A percentile compares a stretch with the other conserved stretches of the same genome.
Evolutionary conservation across 768 basidiomycete species (phyloP).

Genomic region (Lactifluus piperatus): DNA sequence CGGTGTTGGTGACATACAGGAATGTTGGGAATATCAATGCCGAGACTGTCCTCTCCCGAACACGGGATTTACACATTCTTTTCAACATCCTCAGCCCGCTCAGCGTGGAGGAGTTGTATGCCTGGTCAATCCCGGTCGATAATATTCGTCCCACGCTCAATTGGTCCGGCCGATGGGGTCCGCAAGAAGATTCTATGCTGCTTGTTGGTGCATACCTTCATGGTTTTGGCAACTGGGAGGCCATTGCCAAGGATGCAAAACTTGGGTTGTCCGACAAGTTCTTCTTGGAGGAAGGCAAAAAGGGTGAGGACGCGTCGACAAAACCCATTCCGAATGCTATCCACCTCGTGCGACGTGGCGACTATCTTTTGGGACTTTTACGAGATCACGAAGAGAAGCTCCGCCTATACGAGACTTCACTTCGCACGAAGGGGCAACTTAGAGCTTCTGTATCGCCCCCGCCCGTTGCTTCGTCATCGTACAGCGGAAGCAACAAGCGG

Average conservation of each 20-base stretch:
- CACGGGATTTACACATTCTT: slow-evolving; percentile 82
- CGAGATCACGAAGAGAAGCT: slow-evolving; percentile 87
- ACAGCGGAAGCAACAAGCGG: slow-evolving; percentile 54
- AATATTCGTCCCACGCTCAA: slow-evolving; percentile 90
- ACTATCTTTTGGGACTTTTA: slow-evolving; percentile 80
- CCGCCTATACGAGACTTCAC: slow-evolving; percentile 76
- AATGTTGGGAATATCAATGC: slow-evolving; percentile 94
- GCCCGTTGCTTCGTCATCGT: slow-evolving; percentile 59
- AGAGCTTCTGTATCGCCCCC: slow-evolving; percentile 75
- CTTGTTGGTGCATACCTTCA: slow-evolving; percentile 89
- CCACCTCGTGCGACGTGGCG: slow-evolving; percentile 93
- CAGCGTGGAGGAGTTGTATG: slow-evolving; percentile 54
- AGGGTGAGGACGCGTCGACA: slow-evolving; percentile 75
- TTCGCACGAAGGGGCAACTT: slow-evolving; percentile 59
- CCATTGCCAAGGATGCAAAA: slow-evolving; percentile 79
- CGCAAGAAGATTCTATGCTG: slow-evolving; percentile 88
- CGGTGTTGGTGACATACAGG: slow-evolving; percentile 85
- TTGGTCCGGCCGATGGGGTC: slow-evolving; percentile 95
- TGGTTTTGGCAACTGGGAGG: slow-evolving; percentile 97
- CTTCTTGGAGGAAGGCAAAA: slow-evolving; percentile 97
- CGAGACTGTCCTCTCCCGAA: slow-evolving; percentile 87
- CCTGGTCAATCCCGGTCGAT: slow-evolving; percentile 86
- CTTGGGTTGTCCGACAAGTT: slow-evolving; percentile 87
- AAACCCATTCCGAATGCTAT: slow-evolving; percentile 95
- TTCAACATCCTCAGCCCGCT: slow-evolving; percentile 68